Evolutionary conservation across 768 basidiomycete genomes (phyloP), one percentile per base, ranked within the genome.

Genomic region (Naganishia vishniacii): DNA sequence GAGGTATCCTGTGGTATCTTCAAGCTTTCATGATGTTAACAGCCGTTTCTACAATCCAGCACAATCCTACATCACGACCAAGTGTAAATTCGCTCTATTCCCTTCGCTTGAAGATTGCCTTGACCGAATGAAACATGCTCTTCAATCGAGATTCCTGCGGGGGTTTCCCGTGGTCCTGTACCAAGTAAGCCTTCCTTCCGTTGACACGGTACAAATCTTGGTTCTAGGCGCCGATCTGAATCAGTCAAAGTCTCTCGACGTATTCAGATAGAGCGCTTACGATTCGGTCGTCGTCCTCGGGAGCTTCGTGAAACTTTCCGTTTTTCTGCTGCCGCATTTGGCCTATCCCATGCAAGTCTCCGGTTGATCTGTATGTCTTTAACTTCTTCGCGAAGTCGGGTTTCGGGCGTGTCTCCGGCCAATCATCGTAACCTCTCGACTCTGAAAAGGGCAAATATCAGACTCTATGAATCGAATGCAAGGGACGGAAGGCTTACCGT

Each of bases 141-240:
- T 64, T 64, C 25, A 64, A 64, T 23, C 51, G 53, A 41, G 41
- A 46, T n/a, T 64, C 56, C 42, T 56, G 53, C n/a, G 18, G 32
- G 5, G 15, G 34, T 15, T 56, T 56, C 16, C 20, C 40, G 34
- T n/a, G 23, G 6, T 56, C 53, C 45, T 47, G 53, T 7, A 31
- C 32, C 15, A 53, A n/a, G 20, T 45, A 26, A 31, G 18, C 41
- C 13, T 59, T 46, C 45, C 40, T 32, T 23, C 26, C 32, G 13
- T 42, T 42, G 53, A 16, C 40, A 11, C 51, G 53, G 42, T 45
- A 45, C 59, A 41, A 56, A 25, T 34, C 34, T 26, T 37, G 34
- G 23, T 8, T 56, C 53, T 56, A n/a, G n/a, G 26, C 49, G 32
- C 15, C 49, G 37, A 25, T 18, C n/a, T 25, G 20, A 40, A 40